Percentiles rank a stretch among this genome's conserved stretches.
Conservation (phyloP, 2,329 filamentous ascomycete genomes). For the Fusarium solani-melongenae region DNA sequence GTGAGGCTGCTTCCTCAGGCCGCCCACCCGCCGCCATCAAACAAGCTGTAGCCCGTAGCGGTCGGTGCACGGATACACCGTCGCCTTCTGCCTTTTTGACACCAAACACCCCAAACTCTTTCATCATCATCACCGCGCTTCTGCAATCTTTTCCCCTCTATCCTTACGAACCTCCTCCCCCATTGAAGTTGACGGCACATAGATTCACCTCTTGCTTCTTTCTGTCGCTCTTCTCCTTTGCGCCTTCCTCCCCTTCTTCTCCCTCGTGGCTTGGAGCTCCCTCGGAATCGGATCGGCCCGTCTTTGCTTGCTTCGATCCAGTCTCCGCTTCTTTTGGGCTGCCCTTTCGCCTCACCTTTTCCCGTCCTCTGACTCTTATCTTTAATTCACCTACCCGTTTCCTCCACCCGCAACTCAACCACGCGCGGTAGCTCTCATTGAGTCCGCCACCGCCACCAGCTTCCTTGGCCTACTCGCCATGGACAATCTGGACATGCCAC, state of each 20-base stretch:
- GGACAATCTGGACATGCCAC: constrained; percentile 57
- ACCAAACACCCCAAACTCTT: constrained; percentile 11
- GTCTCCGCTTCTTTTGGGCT: constrained; percentile 36
- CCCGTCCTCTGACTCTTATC: constrained; percentile 9
- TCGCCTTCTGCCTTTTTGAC: neutral
- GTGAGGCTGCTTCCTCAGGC: constrained; percentile 21
- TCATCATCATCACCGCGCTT: constrained; percentile 29
- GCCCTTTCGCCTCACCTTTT: constrained; percentile 16
- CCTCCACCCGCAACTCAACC: constrained; percentile 4
- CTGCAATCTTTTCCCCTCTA: constrained; percentile 3
- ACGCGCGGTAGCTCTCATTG: constrained; percentile 35
- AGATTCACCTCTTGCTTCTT: constrained; percentile 14
- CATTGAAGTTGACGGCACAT: constrained; percentile 22
- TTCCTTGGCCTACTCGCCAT: constrained; percentile 35
- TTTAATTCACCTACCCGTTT: constrained; percentile 8
- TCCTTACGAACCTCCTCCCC: neutral
- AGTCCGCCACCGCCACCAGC: constrained; percentile 34
- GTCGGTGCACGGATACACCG: constrained; percentile 23
- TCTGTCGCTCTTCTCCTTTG: neutral
- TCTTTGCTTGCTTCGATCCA: constrained; percentile 36
- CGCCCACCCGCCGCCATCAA: constrained; percentile 4
- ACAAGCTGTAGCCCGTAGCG: neutral
- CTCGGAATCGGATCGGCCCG: constrained; percentile 40
- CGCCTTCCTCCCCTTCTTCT: constrained; percentile 11
- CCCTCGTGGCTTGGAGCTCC: constrained; percentile 27